Conservation (phyloP, 768 basidiomycete genomes). For the Saitozyma sp. region DNA sequence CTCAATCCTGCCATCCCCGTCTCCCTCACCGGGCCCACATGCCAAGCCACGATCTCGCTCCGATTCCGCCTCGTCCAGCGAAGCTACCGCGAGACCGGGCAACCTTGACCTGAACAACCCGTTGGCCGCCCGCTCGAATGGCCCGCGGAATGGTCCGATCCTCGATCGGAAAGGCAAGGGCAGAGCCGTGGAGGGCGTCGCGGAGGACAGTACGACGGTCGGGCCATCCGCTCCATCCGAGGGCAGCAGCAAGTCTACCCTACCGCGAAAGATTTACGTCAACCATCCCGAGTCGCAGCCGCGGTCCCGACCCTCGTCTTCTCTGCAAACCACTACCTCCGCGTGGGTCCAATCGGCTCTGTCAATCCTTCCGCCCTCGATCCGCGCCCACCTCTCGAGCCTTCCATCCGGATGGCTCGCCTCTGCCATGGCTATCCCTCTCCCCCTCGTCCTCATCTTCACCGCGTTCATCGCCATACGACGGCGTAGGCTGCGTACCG, state of each 20-base stretch:
- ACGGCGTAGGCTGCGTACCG: not conserved
- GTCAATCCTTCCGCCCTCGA: not conserved
- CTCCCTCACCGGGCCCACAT: conserved; percentile 12
- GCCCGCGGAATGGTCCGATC: too few relatives aligned
- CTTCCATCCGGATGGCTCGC: conserved; percentile 5
- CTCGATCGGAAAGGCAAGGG: too few relatives aligned
- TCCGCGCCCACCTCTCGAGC: not conserved
- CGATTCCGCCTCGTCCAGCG: conserved; percentile 22
- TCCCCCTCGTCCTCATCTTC: conserved; percentile 4
- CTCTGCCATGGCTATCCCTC: conserved; percentile 5
- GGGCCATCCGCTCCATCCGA: too few relatives aligned
- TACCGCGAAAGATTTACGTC: conserved; percentile 14
- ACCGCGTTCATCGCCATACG: not conserved
- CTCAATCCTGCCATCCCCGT: conserved; percentile 24
- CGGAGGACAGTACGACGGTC: too few relatives aligned
- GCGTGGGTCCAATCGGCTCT: not conserved
- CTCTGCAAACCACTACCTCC: not conserved
- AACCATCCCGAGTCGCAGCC: conserved; percentile 8
- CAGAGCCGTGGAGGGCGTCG: too few relatives aligned
- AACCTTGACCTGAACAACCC: too few relatives aligned
- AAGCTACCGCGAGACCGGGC: conserved; percentile 32
- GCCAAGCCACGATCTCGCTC: not conserved
- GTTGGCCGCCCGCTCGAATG: too few relatives aligned
- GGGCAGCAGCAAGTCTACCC: not conserved
- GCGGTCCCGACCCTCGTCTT: not conserved